Evolutionary conservation across 805 yeast species (phyloP).

Genomic region (Candida caryicola): DNA sequence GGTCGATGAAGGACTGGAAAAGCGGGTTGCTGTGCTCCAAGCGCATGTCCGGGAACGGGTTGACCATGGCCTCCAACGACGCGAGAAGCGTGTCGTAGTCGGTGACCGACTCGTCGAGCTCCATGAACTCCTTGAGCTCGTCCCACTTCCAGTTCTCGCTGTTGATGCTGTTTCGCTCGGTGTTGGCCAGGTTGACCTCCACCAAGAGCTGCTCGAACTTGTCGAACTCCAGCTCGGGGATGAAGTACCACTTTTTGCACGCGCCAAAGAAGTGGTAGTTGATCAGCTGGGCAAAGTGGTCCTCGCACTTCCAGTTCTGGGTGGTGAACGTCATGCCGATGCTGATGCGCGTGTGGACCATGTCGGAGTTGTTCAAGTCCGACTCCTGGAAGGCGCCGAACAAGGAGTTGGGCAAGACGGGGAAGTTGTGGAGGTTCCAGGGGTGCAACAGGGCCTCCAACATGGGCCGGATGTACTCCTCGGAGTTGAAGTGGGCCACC

Average conservation of each 20-base stretch:
- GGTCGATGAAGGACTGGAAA: constrained; percentile 17
- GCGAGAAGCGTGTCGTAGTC: constrained; percentile 25
- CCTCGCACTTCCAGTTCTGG: constrained; percentile 59
- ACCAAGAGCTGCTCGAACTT: constrained; percentile 47
- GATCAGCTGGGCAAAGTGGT: constrained; percentile 52
- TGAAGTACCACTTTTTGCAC: constrained; percentile 56
- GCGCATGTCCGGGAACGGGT: constrained; percentile 28
- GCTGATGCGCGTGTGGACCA: constrained; percentile 44
- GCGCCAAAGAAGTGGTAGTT: constrained; percentile 59
- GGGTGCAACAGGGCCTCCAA: constrained; percentile 33
- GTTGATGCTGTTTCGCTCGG: constrained; percentile 9
- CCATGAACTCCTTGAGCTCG: constrained; percentile 14
- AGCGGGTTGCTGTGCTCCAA: constrained; percentile 24
- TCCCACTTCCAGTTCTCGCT: constrained; percentile 19
- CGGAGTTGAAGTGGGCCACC: constrained; percentile 18
- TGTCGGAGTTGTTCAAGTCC: constrained; percentile 42
- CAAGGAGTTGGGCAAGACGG: constrained; percentile 48
- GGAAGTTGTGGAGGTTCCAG: constrained; percentile 60
- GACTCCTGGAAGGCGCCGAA: constrained; percentile 41
- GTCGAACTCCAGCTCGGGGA: constrained; percentile 53
- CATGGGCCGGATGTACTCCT: constrained; percentile 16
- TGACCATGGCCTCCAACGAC: constrained; percentile 32
- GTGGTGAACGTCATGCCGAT: constrained; percentile 54
- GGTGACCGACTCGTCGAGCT: constrained; percentile 13
- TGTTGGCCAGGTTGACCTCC: constrained; percentile 14